Evolutionary conservation across 225 moss, liverwort and hornwort genomes (phyloP).

Genomic region (Marchantia polymorpha): DNA sequence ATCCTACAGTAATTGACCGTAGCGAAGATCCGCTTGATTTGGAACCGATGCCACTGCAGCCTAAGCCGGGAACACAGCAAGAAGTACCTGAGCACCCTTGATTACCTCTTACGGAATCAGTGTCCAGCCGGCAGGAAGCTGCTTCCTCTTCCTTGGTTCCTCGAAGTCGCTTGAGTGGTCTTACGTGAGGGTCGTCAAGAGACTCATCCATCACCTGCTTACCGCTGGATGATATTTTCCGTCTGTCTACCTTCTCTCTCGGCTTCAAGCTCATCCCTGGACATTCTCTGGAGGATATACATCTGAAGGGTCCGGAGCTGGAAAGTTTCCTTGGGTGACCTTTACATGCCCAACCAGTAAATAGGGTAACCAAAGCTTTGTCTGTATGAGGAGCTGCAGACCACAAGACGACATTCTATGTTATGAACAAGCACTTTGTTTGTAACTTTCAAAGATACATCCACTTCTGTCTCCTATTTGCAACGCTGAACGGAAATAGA

Average conservation of each 20-base stretch:
- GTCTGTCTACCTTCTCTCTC: conserved; percentile 23
- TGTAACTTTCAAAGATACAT: no score
- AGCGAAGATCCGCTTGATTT: conserved; percentile 51
- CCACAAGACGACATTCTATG: not conserved
- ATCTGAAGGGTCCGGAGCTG: conserved; percentile 56
- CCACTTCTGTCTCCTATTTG: not conserved
- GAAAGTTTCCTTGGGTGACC: conserved; percentile 72
- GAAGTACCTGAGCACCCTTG: conserved; percentile 44
- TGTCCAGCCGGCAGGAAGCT: conserved; percentile 23
- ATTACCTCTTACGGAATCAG: conserved; percentile 14
- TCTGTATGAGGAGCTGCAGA: conserved; percentile 82
- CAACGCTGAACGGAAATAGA: not conserved
- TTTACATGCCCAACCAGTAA: conserved; percentile 98
- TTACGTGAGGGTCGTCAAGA: conserved; percentile 48
- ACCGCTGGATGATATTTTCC: conserved; percentile 39
- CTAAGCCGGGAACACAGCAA: conserved; percentile 86
- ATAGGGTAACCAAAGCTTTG: conserved; percentile 90
- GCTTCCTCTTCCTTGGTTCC: conserved; percentile 24
- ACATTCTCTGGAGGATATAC: conserved; percentile 82
- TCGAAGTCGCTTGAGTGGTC: conserved; percentile 72
- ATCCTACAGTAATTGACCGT: conserved; percentile 31
- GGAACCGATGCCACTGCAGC: conserved; percentile 62
- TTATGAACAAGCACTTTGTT: not conserved
- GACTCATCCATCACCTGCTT: conserved; percentile 55
- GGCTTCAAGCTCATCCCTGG: conserved; percentile 50